These are phyloP conservation scores for Agaricus subrufescens DNA, from an alignment of 768 basidiomycete genomes.

Conservation along the genomic window DNA sequence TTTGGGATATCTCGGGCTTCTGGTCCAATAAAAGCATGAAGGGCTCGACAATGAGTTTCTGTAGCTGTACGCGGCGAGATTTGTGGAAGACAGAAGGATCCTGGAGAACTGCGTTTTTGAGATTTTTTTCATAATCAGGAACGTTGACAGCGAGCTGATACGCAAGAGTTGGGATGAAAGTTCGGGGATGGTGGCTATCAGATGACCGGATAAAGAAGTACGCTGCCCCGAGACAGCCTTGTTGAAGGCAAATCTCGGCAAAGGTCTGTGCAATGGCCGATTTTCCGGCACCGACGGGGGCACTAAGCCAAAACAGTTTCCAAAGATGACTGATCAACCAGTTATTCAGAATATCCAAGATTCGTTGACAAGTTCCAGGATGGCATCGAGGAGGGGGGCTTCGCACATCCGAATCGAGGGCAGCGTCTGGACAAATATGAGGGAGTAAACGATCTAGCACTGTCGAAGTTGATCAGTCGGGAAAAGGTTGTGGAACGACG, in stretches of 20 bases:
- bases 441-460: neutral
- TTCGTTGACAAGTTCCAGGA: neutral
- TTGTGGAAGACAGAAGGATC: slow-evolving; percentile 2
- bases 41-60: slow-evolving; percentile 2
- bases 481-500: too few relatives aligned
- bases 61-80: neutral
- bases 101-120: neutral
- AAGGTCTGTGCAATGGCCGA: slow-evolving; percentile 8
- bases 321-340: neutral
- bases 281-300: slow-evolving; percentile 7
- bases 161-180: slow-evolving; percentile 3
- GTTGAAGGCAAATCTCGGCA: neutral
- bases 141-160: neutral
- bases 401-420: neutral
- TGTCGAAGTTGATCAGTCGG: neutral
- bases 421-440: neutral
- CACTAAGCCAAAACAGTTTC: slow-evolving; percentile 7
- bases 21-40: neutral
- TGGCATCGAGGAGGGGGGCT: slow-evolving; percentile 3
- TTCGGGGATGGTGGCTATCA: neutral
- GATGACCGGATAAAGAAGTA: neutral
- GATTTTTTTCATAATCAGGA: neutral
- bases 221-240: neutral
- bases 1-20: neutral
- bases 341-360: neutral